Evolutionary conservation across 257 asterid genomes (phyloP).

Genomic region (Vinca minor): DNA sequence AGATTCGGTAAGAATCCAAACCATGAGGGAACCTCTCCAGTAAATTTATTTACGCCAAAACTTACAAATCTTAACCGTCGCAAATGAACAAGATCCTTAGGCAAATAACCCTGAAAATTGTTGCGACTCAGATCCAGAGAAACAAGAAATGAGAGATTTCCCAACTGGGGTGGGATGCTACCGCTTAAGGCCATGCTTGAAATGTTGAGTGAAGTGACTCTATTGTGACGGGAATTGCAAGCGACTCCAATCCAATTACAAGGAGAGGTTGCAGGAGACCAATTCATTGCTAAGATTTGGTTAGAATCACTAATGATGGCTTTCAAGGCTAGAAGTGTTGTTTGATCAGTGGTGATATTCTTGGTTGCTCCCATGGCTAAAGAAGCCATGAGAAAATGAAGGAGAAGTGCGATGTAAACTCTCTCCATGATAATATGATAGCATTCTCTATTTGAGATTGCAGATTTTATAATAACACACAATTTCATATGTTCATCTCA

Average conservation of each 20-base stretch:
- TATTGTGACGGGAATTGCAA: not conserved
- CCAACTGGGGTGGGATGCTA: not conserved
- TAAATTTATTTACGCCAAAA: conserved; percentile 11
- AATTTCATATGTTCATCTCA: no score
- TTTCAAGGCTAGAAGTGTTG: not conserved
- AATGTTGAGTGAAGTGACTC: not conserved
- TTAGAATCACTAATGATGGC: not conserved
- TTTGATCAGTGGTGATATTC: no score
- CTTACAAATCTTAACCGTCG: conserved; percentile 7
- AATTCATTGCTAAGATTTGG: not conserved
- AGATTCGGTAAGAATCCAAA: conserved; percentile 6
- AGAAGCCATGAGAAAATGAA: not conserved
- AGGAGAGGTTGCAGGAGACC: not conserved
- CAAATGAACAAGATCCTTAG: conserved; percentile 6
- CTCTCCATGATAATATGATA: not conserved
- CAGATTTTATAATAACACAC: no score
- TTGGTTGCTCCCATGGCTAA: not conserved
- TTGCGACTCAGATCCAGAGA: conserved; percentile 21
- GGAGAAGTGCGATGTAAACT: not conserved
- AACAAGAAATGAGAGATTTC: conserved; percentile 13
- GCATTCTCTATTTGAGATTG: not conserved
- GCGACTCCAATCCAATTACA: not conserved
- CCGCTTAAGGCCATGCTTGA: not conserved
- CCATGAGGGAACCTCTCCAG: conserved; percentile 19
- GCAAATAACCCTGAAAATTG: conserved; percentile 20